These are phyloP conservation scores for Naegleria lovaniensis DNA, from an alignment of 208 protist genomes.

Conservation along the genomic window DNA sequence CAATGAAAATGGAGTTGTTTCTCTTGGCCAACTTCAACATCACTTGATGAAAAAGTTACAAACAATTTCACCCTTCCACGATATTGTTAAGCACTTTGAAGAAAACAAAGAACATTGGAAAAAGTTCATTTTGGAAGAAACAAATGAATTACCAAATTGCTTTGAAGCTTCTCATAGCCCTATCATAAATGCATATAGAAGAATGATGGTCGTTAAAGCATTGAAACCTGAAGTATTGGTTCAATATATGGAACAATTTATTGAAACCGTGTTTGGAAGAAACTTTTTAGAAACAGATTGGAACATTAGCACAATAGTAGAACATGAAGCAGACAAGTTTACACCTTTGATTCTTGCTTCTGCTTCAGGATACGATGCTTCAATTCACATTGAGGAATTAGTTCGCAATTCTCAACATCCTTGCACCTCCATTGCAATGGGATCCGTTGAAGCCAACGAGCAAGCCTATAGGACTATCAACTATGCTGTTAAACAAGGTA, in stretches of 20 bases:
- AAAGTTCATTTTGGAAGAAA: neutral
- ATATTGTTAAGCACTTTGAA: neutral
- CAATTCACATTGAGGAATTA: slow-evolving; percentile 73
- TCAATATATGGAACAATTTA: slow-evolving; percentile 34
- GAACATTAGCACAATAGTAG: slow-evolving; percentile 39
- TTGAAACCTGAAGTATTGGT: slow-evolving; percentile 58
- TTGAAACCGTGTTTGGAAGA: slow-evolving; percentile 50
- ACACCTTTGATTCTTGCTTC: slow-evolving; percentile 74
- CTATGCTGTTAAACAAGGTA: slow-evolving; percentile 62
- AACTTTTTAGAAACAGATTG: slow-evolving; percentile 57
- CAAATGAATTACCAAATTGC: neutral
- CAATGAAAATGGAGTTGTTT: neutral
- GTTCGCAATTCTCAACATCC: slow-evolving; percentile 53
- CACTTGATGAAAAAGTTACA: neutral
- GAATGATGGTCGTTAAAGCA: slow-evolving; percentile 53
- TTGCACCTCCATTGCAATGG: slow-evolving; percentile 83
- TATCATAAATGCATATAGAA: neutral
- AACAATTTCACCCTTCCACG: neutral
- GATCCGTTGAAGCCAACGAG: slow-evolving; percentile 81
- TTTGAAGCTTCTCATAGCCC: neutral
- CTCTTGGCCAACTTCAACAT: neutral
- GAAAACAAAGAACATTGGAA: neutral
- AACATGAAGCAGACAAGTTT: slow-evolving; percentile 53
- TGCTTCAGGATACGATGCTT: slow-evolving; percentile 86
- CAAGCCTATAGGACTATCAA: slow-evolving; percentile 80